Conservation (phyloP, 208 protist species). For the Trypanosoma theileri region DNA sequence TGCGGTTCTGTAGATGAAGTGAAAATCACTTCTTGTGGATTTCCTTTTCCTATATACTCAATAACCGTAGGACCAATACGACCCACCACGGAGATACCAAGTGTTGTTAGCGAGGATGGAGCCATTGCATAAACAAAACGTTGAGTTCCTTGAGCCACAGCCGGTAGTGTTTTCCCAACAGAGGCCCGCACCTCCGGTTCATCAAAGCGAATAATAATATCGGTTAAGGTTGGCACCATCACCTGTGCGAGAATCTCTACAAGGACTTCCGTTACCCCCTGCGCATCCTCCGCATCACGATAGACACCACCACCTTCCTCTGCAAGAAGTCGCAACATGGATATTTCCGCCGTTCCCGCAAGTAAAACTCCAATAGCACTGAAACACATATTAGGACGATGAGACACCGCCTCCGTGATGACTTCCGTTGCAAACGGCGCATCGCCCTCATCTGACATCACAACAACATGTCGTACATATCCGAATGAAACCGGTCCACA, state of each 20-base stretch:
- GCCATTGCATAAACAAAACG: slow-evolving; percentile 43
- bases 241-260: slow-evolving; percentile 33
- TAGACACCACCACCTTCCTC: slow-evolving; percentile 45
- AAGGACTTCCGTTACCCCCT: slow-evolving; percentile 32
- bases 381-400: slow-evolving; percentile 38
- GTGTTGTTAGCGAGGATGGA: slow-evolving; percentile 20
- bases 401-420: slow-evolving; percentile 29
- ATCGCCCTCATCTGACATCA: slow-evolving; percentile 56
- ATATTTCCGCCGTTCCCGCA: slow-evolving; percentile 22
- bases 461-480: slow-evolving; percentile 68
- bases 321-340: slow-evolving; percentile 55
- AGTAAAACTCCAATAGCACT: slow-evolving; percentile 52
- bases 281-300: slow-evolving; percentile 13
- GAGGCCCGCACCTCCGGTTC: slow-evolving; percentile 26
- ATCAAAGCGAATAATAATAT: slow-evolving; percentile 36
- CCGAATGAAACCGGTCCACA: slow-evolving; percentile 41
- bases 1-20: slow-evolving; percentile 4
- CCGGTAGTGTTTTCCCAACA: slow-evolving; percentile 19
- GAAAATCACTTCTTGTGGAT: slow-evolving; percentile 18
- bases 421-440: slow-evolving; percentile 31
- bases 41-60: slow-evolving; percentile 52
- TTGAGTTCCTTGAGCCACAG: slow-evolving; percentile 41
- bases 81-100: slow-evolving; percentile 43
- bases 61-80: slow-evolving; percentile 43
- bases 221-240: slow-evolving; percentile 58